phyloP scores from a whole-genome alignment of 176 grass and related monocot genomes.

The Canna indica region DNA sequence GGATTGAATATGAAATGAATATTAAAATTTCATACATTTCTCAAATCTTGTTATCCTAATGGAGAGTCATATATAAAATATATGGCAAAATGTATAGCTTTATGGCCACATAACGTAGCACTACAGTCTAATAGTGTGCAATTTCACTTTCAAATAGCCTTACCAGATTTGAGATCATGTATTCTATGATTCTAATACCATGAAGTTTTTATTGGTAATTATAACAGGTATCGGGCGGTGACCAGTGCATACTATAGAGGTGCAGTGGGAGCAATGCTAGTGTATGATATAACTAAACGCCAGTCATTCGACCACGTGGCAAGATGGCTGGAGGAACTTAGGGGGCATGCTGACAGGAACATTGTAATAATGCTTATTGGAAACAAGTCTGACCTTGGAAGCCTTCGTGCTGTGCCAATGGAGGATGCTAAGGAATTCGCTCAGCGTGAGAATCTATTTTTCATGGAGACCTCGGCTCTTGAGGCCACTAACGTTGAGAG shows the following conservation, averaged over 20 bases:
- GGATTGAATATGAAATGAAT: too few species aligned
- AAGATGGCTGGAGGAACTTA: constrained; percentile 9
- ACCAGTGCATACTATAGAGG: constrained; percentile 15
- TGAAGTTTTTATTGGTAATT: background rate
- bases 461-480: constrained; percentile 12
- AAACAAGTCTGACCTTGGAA: constrained; percentile 19
- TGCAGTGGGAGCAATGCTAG: constrained; percentile 11
- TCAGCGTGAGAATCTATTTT: background rate
- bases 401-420: constrained; percentile 1
- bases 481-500: constrained; percentile 13
- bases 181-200: background rate
- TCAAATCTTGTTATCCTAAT: too few species aligned
- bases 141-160: background rate
- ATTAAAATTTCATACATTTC: too few species aligned
- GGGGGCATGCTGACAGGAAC: constrained; percentile 6
- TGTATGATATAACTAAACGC: constrained; percentile 11
- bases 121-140: too few species aligned
- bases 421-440: constrained; percentile 12
- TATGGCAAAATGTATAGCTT: too few species aligned
- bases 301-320: constrained; percentile 2
- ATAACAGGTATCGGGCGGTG: constrained; percentile 5
- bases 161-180: background rate
- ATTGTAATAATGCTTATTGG: constrained; percentile 14
- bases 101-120: too few species aligned
- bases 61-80: too few species aligned